Base-by-base conservation (phyloP, 129 eudicot genomes). In the Flaveria robusta region DNA sequence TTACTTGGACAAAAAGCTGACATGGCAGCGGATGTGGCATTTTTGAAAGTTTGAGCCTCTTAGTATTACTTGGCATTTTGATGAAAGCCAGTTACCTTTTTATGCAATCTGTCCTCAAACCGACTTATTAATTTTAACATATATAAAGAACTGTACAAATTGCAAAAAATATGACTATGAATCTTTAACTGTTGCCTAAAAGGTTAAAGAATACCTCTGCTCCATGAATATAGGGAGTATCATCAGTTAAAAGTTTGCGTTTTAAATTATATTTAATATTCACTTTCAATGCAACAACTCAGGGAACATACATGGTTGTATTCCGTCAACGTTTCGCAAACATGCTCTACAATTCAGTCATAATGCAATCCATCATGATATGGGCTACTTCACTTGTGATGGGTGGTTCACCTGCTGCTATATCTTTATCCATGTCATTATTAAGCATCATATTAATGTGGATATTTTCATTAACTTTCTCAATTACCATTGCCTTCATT, bases 221-320 rank as follows among this genome's bases (percentile, higher is more conserved):
- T 45, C 41, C 3, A 18, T 31, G 54, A 3, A 18, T 29, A 62
- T 80, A 24, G 60, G 54, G 47, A 60, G 12, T 46, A 9, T 13
- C 34, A 16, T 16, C 29, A 68, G 15, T 56, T 19, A 52, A 68
- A 49, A 8, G 15, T 56, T 66, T 14, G 34, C 59, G 41, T 2
- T 63, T 27, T n/a, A 4, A 51, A 10, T 14, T 14, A 5, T 27
- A 18, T 31, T 26, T 24, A 47, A n/a, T 43, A 8, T 43, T 39
- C 27, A 66, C 52, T 69, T 60, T 64, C 37, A 12, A 24, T 68
- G 26, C 54, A 69, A 50, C 20, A 76, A 54, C 74, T 78, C 89
- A 94, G 98, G 98, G 98, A 74, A 77, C 77, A 27, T 91, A 91
- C 85, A 88, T 94, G 98, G 71, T 91, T 59, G 87, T 87, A 14